These are phyloP conservation scores for Rhodamnia argentea DNA, from an alignment of 345 rosid species.

Conservation along the genomic window DNA sequence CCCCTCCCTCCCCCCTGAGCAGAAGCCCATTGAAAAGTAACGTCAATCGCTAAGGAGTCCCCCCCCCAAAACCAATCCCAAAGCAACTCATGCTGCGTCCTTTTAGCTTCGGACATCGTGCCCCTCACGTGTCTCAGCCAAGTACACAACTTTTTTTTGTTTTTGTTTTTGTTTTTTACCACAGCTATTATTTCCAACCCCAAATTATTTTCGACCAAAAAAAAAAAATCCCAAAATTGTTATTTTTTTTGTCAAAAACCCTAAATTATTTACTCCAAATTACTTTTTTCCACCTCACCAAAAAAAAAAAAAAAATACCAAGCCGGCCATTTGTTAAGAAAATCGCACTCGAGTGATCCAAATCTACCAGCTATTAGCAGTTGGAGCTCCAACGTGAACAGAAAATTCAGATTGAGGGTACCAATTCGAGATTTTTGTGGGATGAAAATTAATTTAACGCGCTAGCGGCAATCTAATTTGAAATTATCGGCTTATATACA, in stretches of 20 bases:
- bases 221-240: too few species aligned
- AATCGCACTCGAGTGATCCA: neutral
- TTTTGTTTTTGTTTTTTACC: too few species aligned
- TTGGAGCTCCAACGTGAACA: neutral
- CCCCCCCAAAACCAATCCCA: neutral
- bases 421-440: fast-evolving
- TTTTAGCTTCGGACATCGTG: neutral
- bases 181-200: neutral
- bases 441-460: fast-evolving
- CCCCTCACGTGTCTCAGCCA: neutral
- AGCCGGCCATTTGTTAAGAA: too few species aligned
- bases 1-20: too few species aligned
- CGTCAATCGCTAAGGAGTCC: neutral
- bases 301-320: too few species aligned
- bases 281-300: too few species aligned
- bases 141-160: too few species aligned
- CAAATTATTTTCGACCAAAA: neutral
- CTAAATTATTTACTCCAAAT: neutral
- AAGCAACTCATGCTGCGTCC: neutral
- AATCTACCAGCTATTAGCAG: fast-evolving
- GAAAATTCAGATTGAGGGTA: too few species aligned
- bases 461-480: too few species aligned
- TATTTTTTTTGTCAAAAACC: too few species aligned
- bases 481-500: too few species aligned
- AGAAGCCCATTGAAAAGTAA: neutral